Evolutionary conservation across 352 stramenopile genomes (phyloP).

Genomic region (Phytophthora fragariaefolia): DNA sequence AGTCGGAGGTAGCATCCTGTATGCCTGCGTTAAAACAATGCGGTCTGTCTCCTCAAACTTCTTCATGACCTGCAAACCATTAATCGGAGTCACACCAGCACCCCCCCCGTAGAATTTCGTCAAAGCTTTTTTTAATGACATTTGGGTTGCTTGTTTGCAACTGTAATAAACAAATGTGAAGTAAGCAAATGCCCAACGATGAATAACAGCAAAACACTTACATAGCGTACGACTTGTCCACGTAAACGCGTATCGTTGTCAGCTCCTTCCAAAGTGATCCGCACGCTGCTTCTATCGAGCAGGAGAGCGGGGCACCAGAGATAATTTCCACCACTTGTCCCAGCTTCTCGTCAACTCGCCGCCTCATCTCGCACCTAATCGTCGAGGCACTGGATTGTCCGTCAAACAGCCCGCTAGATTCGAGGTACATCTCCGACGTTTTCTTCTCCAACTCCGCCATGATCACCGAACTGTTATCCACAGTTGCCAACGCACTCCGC

Average conservation of each 20-base stretch:
- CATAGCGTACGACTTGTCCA: slow-evolving; percentile 42
- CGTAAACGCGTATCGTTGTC: slow-evolving; percentile 25
- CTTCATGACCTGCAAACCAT: slow-evolving; percentile 41
- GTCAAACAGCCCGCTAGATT: slow-evolving; percentile 6
- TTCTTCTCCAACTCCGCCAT: slow-evolving; percentile 32
- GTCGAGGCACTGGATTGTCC: background rate
- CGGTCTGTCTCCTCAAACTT: slow-evolving; percentile 36
- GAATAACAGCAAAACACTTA: slow-evolving; percentile 14
- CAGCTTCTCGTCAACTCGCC: slow-evolving; percentile 3
- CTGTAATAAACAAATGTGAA: no score
- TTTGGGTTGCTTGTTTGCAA: slow-evolving; percentile 25
- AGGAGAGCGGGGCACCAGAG: slow-evolving; percentile 23
- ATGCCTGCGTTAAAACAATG: slow-evolving; percentile 25
- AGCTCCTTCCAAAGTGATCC: slow-evolving; percentile 32
- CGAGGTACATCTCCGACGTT: slow-evolving; percentile 29
- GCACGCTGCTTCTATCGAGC: slow-evolving; percentile 22
- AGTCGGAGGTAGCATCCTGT: slow-evolving; percentile 28
- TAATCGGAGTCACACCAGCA: slow-evolving; percentile 16
- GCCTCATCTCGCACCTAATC: slow-evolving; percentile 24
- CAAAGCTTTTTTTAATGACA: slow-evolving; percentile 39
- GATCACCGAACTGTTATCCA: slow-evolving; percentile 31
- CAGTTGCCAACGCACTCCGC: slow-evolving; percentile 4
- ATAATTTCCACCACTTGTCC: slow-evolving; percentile 26
- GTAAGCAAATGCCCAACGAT: no score
- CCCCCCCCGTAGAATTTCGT: slow-evolving; percentile 24